Evolutionary conservation across 345 rosid genomes (phyloP), one percentile per base, ranked within the genome.

Genomic region (Arabis alpina): DNA sequence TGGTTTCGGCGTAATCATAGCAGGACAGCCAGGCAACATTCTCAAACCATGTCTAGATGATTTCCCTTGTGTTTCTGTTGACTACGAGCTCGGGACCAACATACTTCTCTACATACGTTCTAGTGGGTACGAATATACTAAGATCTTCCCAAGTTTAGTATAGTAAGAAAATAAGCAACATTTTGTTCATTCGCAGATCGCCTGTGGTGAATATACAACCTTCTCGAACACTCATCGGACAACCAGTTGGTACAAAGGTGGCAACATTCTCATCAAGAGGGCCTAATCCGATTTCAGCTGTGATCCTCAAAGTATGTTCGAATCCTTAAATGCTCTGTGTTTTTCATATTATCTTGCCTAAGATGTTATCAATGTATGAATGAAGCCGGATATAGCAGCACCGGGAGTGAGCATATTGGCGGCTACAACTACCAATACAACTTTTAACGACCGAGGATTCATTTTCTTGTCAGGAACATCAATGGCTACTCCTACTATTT

Each of bases 361-460:
- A 23, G 8, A 9, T 24, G 11, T 34, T 23, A 4, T 3, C 4
- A 10, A 28, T 8, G 25, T 54, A 54, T 50, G 58, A 44, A 49
- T 13, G 44, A 62, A 83, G 84, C 87, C 83, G 1, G 84, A 79
- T 62, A 75, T 83, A 28, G 79, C 81, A 34, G 84, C 83, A 36
- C 87, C 82, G 0, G 84, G 84, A n/a, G 84, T 76, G 6, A 74
- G 66, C 39, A 71, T 80, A 60, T 56, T 83, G 2, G 82, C 81
- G 4, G 83, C 81, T 12, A 79, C 66, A 72, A 5, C 36, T 14
- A 71, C 76, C 30, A 32, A 63, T 30, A 27, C 16, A 1, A 41
- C 56, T 8, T 54, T 39, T 0, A 71, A 19, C 32, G 82, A 80
- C 58, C 6, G 44, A 58, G 77, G 81, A 14, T 84, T 36, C 53